Percentiles rank a stretch among this genome's conserved stretches.
Evolutionary conservation across 2,329 filamentous ascomycete species (phyloP).

Genomic region (Moelleriella libera): DNA sequence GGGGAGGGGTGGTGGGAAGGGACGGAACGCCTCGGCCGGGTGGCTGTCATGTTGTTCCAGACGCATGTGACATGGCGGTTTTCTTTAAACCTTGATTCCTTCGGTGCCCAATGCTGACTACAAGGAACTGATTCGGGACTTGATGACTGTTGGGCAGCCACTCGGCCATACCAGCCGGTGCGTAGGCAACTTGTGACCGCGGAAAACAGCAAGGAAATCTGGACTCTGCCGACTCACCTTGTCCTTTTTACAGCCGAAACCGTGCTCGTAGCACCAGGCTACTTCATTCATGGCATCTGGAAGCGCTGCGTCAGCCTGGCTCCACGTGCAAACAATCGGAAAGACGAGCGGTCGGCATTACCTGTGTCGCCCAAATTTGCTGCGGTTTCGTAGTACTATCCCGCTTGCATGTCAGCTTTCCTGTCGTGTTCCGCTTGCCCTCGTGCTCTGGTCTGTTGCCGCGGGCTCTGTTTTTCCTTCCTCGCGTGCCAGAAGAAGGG

Average conservation of each 20-base stretch:
- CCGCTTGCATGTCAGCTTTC: conserved; percentile 13
- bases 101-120: background rate
- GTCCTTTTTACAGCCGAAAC: conserved; percentile 96
- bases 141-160: background rate
- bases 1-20: no score
- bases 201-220: no score
- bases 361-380: conserved; percentile 87
- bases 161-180: no score
- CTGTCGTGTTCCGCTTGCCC: background rate
- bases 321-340: background rate
- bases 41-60: background rate
- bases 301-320: background rate
- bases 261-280: conserved; percentile 89
- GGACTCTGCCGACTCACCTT: conserved; percentile 52
- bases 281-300: conserved; percentile 93
- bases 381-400: conserved; percentile 89
- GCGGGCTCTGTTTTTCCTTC: no score
- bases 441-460: background rate
- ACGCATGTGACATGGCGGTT: background rate
- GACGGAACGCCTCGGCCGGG: background rate
- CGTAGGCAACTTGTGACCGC: no score
- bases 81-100: background rate
- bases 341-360: conserved; percentile 21
- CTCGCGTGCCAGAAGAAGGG: background rate
- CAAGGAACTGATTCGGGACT: background rate